A percentile compares a stretch with the other conserved stretches of the same genome.
These are phyloP conservation scores for Phytophthora pseudosyringae DNA, from an alignment of 352 stramenopile species.

Conservation along the genomic window DNA sequence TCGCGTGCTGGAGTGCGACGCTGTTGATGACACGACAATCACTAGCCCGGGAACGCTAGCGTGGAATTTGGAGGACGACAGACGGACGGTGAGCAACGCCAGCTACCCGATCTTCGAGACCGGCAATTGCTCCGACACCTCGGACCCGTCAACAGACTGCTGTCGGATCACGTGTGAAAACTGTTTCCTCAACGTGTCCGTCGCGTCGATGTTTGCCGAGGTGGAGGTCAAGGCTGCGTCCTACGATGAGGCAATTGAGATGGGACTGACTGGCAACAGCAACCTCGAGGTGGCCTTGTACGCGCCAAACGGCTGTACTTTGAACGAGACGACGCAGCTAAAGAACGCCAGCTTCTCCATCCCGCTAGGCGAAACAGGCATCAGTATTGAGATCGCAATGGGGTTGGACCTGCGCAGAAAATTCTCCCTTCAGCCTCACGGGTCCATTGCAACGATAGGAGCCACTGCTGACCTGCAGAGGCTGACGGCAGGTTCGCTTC, in stretches of 20 bases:
- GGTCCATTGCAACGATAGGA: conserved; percentile 24
- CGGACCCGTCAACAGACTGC: conserved; percentile 19
- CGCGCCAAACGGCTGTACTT: conserved; percentile 27
- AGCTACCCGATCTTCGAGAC: conserved; percentile 30
- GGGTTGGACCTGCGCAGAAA: conserved; percentile 26
- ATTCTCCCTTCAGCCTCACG: conserved; percentile 30
- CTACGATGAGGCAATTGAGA: conserved; percentile 29
- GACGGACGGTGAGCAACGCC: conserved; percentile 18
- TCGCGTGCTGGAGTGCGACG: conserved; percentile 19
- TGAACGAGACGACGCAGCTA: conserved; percentile 34
- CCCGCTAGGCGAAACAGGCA: conserved; percentile 25
- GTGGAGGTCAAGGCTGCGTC: conserved; percentile 19
- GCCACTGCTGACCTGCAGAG: conserved; percentile 15
- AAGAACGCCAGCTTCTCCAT: conserved; percentile 30
- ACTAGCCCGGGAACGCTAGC: conserved; percentile 1
- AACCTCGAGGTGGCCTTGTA: conserved; percentile 33
- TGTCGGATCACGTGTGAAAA: conserved; percentile 36
- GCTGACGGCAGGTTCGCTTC: conserved; percentile 24
- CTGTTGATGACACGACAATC: conserved; percentile 5
- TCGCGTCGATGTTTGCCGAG: conserved; percentile 30
- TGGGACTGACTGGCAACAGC: conserved; percentile 22
- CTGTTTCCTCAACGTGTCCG: conserved; percentile 35
- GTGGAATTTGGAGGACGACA: conserved; percentile 34
- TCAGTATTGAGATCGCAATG: conserved; percentile 32
- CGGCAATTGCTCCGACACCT: conserved; percentile 29